phyloP scores from a whole-genome alignment of 148 eudicot species.

The Limonium bicolor region DNA sequence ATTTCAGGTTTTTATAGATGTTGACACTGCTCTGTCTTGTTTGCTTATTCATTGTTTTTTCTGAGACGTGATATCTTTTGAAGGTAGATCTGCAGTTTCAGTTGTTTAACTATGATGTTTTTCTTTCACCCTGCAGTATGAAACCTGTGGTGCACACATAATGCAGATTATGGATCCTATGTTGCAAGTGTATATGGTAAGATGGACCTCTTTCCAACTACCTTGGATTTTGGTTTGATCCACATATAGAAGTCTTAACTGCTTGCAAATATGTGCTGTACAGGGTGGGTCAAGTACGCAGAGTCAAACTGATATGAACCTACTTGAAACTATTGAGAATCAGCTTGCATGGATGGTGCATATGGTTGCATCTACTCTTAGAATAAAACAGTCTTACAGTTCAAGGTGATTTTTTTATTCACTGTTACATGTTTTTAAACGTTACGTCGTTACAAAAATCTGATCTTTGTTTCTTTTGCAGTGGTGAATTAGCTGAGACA shows the following conservation, averaged over 20 bases:
- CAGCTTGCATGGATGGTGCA: slow-evolving; percentile 95
- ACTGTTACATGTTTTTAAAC: no score
- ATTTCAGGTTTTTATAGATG: slow-evolving; percentile 41
- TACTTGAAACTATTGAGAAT: slow-evolving; percentile 45
- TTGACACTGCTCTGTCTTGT: neutral
- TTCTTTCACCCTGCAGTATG: slow-evolving; percentile 44
- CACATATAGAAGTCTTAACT: neutral
- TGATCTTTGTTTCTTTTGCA: slow-evolving; percentile 18
- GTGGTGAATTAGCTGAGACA: slow-evolving; percentile 61
- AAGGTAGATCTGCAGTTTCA: neutral
- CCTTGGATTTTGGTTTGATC: neutral
- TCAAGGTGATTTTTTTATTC: slow-evolving; percentile 19
- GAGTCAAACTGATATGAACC: slow-evolving; percentile 25
- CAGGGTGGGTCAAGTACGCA: slow-evolving; percentile 57
- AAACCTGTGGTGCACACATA: slow-evolving; percentile 48
- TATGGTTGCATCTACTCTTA: slow-evolving; percentile 63
- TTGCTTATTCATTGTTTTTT: neutral
- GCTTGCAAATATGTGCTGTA: slow-evolving; percentile 1
- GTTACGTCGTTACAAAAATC: no score
- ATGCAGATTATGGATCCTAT: slow-evolving; percentile 58
- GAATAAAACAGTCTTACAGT: slow-evolving; percentile 41
- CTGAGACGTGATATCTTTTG: neutral
- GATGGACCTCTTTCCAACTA: neutral
- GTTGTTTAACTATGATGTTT: neutral
- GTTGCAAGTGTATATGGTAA: slow-evolving; percentile 67